Conservation (phyloP, 1,284 basidiomycete species). For the Ganoderma sinense region DNA sequence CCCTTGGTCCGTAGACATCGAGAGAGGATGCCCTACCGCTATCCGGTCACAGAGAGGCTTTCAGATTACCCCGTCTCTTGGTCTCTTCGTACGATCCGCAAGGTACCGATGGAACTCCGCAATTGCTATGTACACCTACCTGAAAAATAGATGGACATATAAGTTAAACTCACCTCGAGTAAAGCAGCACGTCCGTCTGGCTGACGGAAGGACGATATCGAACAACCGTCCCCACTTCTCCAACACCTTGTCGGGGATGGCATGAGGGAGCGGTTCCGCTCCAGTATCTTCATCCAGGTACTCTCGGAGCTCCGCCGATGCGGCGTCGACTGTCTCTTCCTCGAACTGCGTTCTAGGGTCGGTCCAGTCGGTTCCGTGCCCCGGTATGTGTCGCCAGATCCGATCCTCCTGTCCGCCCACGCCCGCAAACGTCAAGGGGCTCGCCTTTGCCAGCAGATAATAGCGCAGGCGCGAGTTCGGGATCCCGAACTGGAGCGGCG, state of each 20-base stretch:
- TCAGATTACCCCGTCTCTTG: too few relatives aligned
- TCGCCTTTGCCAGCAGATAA: slow-evolving; percentile 72
- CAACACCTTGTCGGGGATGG: slow-evolving; percentile 68
- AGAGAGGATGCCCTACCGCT: too few relatives aligned
- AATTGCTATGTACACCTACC: not conserved
- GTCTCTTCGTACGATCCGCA: not conserved
- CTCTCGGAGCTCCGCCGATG: slow-evolving; percentile 44
- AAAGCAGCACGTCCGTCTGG: slow-evolving; percentile 76
- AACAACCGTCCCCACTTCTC: slow-evolving; percentile 79
- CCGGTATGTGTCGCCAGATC: slow-evolving; percentile 62
- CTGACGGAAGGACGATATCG: slow-evolving; percentile 74
- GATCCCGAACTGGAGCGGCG: slow-evolving; percentile 77
- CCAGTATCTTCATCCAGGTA: slow-evolving; percentile 56
- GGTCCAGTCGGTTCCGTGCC: slow-evolving; percentile 48
- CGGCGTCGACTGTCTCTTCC: slow-evolving; percentile 13
- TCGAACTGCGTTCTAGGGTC: slow-evolving; percentile 44
- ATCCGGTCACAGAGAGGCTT: too few relatives aligned
- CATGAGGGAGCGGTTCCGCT: slow-evolving; percentile 36
- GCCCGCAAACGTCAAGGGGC: slow-evolving; percentile 43
- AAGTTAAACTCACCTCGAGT: slow-evolving; percentile 63
- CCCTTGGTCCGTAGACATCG: too few relatives aligned
- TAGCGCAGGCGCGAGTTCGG: slow-evolving; percentile 83
- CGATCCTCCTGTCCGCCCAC: slow-evolving; percentile 21
- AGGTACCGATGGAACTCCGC: not conserved
- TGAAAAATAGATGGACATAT: not conserved